phyloP scores from a whole-genome alignment of 495 filamentous ascomycete species.

The Bacidia gigantensis region DNA sequence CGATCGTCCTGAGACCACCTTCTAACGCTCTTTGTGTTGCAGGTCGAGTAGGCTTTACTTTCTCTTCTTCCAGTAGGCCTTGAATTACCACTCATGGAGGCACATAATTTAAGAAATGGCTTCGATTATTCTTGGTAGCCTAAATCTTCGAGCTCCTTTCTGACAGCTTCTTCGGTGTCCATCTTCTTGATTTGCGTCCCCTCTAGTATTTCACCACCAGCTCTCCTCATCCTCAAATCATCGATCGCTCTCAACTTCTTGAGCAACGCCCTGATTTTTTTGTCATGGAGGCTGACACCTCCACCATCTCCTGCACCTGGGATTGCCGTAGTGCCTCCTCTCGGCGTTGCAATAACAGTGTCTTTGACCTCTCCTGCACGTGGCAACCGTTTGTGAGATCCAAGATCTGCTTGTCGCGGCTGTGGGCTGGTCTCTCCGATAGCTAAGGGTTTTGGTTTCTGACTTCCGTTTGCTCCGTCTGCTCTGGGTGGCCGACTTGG shows the following conservation, averaged over 20 bases:
- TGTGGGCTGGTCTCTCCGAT: slow-evolving; percentile 27
- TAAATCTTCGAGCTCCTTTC: slow-evolving; percentile 62
- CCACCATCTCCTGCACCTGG: slow-evolving; percentile 33
- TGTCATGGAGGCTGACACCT: slow-evolving; percentile 45
- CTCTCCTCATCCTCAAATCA: slow-evolving; percentile 89
- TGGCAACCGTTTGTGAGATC: background rate
- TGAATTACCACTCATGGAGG: background rate
- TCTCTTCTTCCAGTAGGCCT: background rate
- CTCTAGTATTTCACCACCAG: slow-evolving; percentile 88
- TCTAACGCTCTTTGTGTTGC: too few relatives aligned
- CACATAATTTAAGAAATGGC: background rate
- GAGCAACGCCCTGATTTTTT: slow-evolving; percentile 78
- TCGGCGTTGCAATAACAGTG: slow-evolving; percentile 19
- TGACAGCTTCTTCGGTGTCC: slow-evolving; percentile 65
- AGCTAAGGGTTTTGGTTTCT: slow-evolving; percentile 41
- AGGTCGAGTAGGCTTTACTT: background rate
- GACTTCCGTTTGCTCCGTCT: slow-evolving; percentile 37
- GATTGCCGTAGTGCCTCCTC: slow-evolving; percentile 28
- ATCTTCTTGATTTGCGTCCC: slow-evolving; percentile 99
- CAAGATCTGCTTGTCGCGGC: background rate
- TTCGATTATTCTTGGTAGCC: slow-evolving; percentile 34
- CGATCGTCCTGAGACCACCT: too few relatives aligned
- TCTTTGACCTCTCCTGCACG: slow-evolving; percentile 2
- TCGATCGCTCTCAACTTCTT: slow-evolving; percentile 98
- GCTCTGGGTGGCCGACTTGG: slow-evolving; percentile 47